Base-by-base conservation (phyloP, 805 yeast species). In the Candida ipomoeae region DNA sequence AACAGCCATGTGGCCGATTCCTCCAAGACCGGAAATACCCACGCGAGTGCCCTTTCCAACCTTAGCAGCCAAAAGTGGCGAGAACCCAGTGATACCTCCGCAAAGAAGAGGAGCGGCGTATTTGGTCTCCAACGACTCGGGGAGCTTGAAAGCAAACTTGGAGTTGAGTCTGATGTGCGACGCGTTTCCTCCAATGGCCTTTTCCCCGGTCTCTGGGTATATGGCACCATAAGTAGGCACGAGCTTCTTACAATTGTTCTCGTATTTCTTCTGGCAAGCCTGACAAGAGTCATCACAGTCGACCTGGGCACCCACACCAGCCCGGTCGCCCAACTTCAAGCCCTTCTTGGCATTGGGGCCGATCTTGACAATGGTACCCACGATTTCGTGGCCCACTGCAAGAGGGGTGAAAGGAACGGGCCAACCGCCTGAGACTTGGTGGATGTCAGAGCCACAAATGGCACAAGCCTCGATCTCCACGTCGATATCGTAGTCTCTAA, bases 221-320 rank as follows among this genome's bases (percentile, higher is more conserved):
- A 26, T 26, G 15, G 48, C 34, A 37, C 41, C 34, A 39, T 52
- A 52, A 10, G 55, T 52, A 11, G 48, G 43, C 6, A 49, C 50
- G 11, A 31, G 0, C n/a, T 49, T 43, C 29, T 48, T 42, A 47
- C 55, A 52, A 35, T 52, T 46, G 40, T 46, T 52, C 42, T 52
- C 48, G 29, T 34, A 29, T 3, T 37, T 40, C 29, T 17, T 13
- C 7, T 46, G 40, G 39, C 55, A 52, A 1, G 50, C 41, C 4
- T 39, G 23, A 23, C 55, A 52, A 14, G 47, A 20, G 39, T 39
- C 35, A 36, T 49, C 52, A 29, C 52, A 48, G 48, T 52, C 55
- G 21, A 42, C 43, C 62, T 80, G 83, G 20, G 94, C 91, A 57
- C 95, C 95, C 46, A 85, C 77, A 51, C 92, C 95, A 31, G 85